Evolutionary conservation across 2,329 filamentous ascomycete genomes (phyloP).

Genomic region (Penicillium hordei): DNA sequence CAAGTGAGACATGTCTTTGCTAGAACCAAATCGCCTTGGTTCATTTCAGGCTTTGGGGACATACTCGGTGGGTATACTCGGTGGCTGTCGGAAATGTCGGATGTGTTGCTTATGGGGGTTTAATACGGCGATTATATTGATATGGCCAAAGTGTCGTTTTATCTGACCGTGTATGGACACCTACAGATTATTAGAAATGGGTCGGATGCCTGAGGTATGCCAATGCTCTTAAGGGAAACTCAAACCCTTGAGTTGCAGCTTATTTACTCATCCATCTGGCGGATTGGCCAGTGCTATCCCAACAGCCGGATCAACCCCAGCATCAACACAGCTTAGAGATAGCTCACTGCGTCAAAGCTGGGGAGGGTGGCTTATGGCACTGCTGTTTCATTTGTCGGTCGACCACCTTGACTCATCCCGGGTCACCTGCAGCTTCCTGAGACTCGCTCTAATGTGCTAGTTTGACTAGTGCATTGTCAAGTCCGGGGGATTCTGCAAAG

Average conservation of each 20-base stretch:
- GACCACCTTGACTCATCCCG: conserved; percentile 20
- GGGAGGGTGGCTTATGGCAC: conserved; percentile 7
- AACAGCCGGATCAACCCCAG: conserved; percentile 2
- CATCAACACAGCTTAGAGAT: conserved; percentile 1
- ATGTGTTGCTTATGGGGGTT: not conserved
- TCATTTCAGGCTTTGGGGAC: not conserved
- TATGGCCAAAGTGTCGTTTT: not conserved
- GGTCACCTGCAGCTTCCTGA: conserved; percentile 28
- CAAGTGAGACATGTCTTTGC: conserved; percentile 1
- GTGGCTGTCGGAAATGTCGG: not conserved
- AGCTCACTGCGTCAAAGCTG: conserved; percentile 3
- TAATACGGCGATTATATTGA: not conserved
- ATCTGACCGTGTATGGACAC: not conserved
- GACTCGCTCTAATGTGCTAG: conserved; percentile 22
- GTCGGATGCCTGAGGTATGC: not conserved
- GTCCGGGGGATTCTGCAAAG: conserved; percentile 29
- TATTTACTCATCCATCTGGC: not conserved
- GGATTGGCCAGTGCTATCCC: not conserved
- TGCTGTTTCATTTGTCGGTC: conserved; percentile 23
- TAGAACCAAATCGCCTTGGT: not conserved
- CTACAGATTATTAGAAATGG: not conserved
- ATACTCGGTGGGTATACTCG: too few species aligned
- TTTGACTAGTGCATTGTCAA: conserved; percentile 17
- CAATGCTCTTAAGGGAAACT: not conserved
- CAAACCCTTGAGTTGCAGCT: conserved; percentile 7